Base-by-base conservation (phyloP, 1,284 basidiomycete genomes). In the Puccinia triticina region DNA sequence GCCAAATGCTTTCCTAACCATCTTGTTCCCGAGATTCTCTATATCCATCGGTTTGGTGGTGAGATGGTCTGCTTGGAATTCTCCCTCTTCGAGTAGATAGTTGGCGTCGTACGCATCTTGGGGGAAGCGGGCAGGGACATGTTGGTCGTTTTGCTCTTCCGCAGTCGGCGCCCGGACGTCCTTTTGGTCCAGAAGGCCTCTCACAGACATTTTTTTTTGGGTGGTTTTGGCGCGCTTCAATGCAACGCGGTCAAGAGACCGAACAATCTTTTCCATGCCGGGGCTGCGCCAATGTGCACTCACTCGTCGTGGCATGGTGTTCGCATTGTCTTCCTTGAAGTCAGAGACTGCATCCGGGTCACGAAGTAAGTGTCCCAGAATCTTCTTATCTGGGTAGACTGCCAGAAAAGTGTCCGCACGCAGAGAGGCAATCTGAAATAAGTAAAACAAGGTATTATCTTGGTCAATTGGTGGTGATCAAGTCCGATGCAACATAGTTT, bases 161-260 rank as follows among this genome's bases (percentile, higher is more conserved):
- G 34, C 23, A 7, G 64, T 67, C 5, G 64, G 34, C 12, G 2
- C 32, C 37, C 64, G 32, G 40, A 16, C 37, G 16, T n/a, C 64
- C 37, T 40, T 14, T 29, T 32, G 64, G 34, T 37, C 40, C 32
- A 67, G 32, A 2, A 67, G 40, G 29, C 10, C 34, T 43, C 37
- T 67, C 64, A 67, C 64, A 12, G 64, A 67, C 34, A 67, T 67
- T 23, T 67, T 67, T 32, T 67, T 67, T 37, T 67, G 64, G 14
- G 64, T 1, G 34, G 14, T 67, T 40, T n/a, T 67, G 12, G 64
- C 64, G 7, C 64, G 64, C 34, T 67, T 10, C 32, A 37, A 37
- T 16, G 64, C 29, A n/a, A 16, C 32, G 16, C 23, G 64, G 64
- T 67, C 32, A 7, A 67, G 1, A 43, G 32, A 67, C 2, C 64